Base-by-base conservation (phyloP, 2,329 filamentous ascomycete species). In the Herpotrichia juniperi region DNA sequence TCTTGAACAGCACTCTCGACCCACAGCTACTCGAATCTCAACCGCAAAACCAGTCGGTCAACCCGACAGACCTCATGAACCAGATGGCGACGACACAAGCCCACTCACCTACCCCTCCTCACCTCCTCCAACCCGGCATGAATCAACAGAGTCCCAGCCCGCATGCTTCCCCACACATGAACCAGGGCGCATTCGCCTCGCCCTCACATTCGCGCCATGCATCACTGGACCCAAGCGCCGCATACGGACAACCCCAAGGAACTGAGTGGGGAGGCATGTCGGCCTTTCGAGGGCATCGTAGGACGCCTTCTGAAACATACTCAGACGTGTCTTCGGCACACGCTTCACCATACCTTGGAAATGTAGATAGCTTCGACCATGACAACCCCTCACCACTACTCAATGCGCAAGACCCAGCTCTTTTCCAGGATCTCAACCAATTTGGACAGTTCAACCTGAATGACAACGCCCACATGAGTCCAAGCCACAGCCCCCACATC, bases 281-380 rank as follows among this genome's bases (percentile, higher is more conserved):
- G 31, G 77, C 80, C 53, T 97, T 96, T 67, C 88, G 90, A 60
- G 81, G 84, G n/a, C 93, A 97, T 70, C 84, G 92, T 62, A 86
- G 93, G 66, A 87, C 85, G 31, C 90, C 91, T 1, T 97, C 93
- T n/a, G 93, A 97, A 60, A 75, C 78, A 63, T 91, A 88, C 66
- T 96, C 92, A 2, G 93, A 97, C 61, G 87, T 96, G 5, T 96
- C 85, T 2, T 96, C 91, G 16, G 90, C 87, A 14, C 87, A 90
- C 19, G 89, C 87, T 21, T 97, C 93, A 16, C 93, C 93, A 3
- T 91, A 91, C 67, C 76, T 96, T 51, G 83, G 83, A 24, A 88
- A 88, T 61, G 83, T 89, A 54, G 93, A 97, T 64, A 85, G 79
- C 57, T 96, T 96, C 66, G 92, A 96, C 17, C 75, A 80, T n/a